phyloP scores from a whole-genome alignment of 176 grass and related monocot species.

The Lolium rigidum region DNA sequence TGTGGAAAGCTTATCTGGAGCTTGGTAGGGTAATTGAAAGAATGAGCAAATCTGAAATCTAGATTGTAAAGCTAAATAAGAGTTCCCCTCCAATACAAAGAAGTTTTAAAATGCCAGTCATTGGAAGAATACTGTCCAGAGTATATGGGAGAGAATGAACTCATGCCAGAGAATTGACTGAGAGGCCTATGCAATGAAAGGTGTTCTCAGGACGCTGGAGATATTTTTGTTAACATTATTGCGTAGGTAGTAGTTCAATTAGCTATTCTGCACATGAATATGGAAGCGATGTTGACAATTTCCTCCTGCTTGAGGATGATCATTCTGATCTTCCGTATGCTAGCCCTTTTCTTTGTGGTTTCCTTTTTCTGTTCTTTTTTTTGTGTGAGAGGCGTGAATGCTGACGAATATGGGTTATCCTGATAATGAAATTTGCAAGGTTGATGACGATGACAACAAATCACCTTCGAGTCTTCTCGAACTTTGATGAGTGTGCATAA shows the following conservation, averaged over 20 bases:
- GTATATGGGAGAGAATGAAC: not conserved
- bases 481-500: not conserved
- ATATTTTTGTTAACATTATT: not conserved
- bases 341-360: not conserved
- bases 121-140: not conserved
- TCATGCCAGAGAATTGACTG: too few species aligned
- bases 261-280: not conserved
- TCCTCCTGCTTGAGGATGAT: not conserved
- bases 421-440: not conserved
- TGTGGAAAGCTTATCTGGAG: constrained; percentile 10
- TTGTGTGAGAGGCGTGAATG: not conserved
- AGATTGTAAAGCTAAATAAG: constrained; percentile 10
- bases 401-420: not conserved
- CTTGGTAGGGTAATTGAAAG: not conserved
- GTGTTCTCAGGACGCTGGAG: too few species aligned
- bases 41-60: not conserved
- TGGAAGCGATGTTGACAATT: not conserved
- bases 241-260: not conserved
- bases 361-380: not conserved
- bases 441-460: not conserved
- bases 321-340: not conserved
- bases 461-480: not conserved
- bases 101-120: not conserved
- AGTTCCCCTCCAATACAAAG: not conserved
- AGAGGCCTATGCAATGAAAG: too few species aligned